Base-by-base conservation (phyloP, 805 yeast genomes). In the Scheffersomyces coipomensis region DNA sequence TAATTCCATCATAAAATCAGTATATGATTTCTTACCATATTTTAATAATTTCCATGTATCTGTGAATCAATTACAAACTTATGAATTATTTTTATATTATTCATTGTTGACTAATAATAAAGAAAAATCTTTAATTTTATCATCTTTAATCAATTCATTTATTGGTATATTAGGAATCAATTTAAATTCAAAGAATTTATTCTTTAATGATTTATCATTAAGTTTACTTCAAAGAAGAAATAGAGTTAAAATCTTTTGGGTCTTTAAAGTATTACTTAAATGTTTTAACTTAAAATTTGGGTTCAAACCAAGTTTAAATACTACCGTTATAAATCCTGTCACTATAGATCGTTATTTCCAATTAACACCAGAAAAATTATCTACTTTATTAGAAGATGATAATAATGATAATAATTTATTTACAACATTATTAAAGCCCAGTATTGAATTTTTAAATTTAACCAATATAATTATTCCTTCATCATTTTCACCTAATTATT, bases 1-100 rank as follows among this genome's bases (percentile, higher is more conserved):
- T 40, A 57, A 37, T 44, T 64, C 49, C 46, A 56, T 58, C 37
- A 64, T 55, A 40, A 58, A 55, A 50, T 72, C 71, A 24, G 68
- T 59, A 50, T 72, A 62, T 45, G 77, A 56, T 46, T 76, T 68
- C 48, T 64, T 64, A 33, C 75, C 67, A 39, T 69, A 75, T 48
- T 66, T 76, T 43, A 75, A 76, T 52, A 73, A 72, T 31, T 65
- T 71, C 42, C 72, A 72, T 41, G 70, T 75, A 6, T 66, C 75
- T 3, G 52, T 75, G 19, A 65, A 60, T 43, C 78, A 73, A 48
- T 56, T 78, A 23, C 81, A 78, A 50, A 75, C 78, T 10, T 68
- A 73, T 35, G 55, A 76, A 29, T 49, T 78, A 42, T 62, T 76
- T 40, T 64, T 78, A 38, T 71, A 75, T 49, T 76, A 73, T 51